Percentiles rank a stretch among this genome's conserved stretches.
These are phyloP conservation scores for Blastobotrys capitulatus DNA, from an alignment of 1,139 yeast genomes.

Conservation along the genomic window DNA sequence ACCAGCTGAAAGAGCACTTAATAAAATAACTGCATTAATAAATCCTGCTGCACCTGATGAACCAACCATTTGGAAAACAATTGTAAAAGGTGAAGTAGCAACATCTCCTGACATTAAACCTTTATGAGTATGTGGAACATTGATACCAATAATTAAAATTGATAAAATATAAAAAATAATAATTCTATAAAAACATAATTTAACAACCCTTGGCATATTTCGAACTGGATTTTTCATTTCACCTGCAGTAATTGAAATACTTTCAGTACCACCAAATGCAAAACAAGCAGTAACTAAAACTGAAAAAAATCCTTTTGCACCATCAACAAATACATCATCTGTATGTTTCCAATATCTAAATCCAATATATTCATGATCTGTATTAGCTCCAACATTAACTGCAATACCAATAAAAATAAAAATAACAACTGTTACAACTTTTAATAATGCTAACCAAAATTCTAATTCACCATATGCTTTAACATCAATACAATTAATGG, in stretches of 20 bases:
- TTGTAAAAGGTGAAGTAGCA: slow-evolving; percentile 59
- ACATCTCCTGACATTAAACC: slow-evolving; percentile 39
- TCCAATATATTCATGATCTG: slow-evolving; percentile 41
- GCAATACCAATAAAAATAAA: slow-evolving; percentile 56
- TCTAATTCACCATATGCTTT: slow-evolving; percentile 59
- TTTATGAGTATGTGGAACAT: slow-evolving; percentile 44
- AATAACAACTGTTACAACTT: slow-evolving; percentile 49
- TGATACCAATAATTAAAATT: slow-evolving; percentile 43
- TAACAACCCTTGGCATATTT: slow-evolving; percentile 53
- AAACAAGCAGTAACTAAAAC: slow-evolving; percentile 57
- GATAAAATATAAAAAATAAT: slow-evolving; percentile 43
- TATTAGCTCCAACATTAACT: slow-evolving; percentile 48
- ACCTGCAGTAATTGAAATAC: slow-evolving; percentile 61
- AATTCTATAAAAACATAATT: slow-evolving; percentile 53
- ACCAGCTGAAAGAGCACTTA: slow-evolving; percentile 46
- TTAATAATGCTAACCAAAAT: slow-evolving; percentile 60
- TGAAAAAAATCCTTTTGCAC: slow-evolving; percentile 46
- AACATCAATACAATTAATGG: slow-evolving; percentile 51
- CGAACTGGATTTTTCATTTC: slow-evolving; percentile 56
- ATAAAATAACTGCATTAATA: slow-evolving; percentile 47
- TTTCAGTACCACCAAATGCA: slow-evolving; percentile 66
- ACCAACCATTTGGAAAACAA: slow-evolving; percentile 52
- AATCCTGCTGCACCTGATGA: slow-evolving; percentile 44
- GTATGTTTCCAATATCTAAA: slow-evolving; percentile 46
- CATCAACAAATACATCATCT: slow-evolving; percentile 53